Evolutionary conservation across 169 alveolate genomes (phyloP).

Genomic region (Cryptosporidium ryanae): DNA sequence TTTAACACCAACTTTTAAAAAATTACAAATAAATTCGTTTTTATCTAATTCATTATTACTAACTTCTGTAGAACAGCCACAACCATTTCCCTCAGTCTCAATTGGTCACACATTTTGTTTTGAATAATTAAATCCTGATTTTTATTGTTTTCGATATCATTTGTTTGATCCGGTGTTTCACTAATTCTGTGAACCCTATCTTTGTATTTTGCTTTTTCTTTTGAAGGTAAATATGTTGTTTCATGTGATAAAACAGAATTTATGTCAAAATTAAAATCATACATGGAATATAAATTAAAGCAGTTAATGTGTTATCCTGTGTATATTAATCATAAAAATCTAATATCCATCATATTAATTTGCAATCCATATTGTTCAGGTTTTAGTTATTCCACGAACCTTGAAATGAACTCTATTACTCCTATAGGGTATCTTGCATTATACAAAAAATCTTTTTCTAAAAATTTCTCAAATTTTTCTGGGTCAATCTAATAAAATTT

Average conservation of each 20-base stretch:
- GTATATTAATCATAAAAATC: constrained; percentile 16
- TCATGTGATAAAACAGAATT: not conserved
- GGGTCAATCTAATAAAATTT: not conserved
- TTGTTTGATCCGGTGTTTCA: no score
- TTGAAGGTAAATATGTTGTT: not conserved
- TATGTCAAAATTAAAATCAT: not conserved
- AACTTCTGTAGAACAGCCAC: not conserved
- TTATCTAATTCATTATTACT: not conserved
- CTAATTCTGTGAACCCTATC: no score
- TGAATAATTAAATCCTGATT: not conserved
- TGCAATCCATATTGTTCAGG: constrained; percentile 63
- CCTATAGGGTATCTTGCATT: not conserved
- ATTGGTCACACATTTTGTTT: not conserved
- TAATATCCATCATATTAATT: constrained; percentile 46
- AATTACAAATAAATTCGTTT: no score
- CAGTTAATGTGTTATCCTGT: not conserved
- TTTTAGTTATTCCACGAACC: constrained; percentile 35
- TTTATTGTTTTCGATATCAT: not conserved
- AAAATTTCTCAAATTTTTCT: not conserved
- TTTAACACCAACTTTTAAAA: not conserved
- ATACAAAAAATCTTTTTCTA: not conserved
- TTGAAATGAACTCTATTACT: constrained; percentile 22
- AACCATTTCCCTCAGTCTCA: not conserved
- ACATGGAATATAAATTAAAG: not conserved
- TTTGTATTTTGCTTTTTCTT: not conserved